Conservation (phyloP, 225 moss, liverwort and hornwort species). For the Ulota crispa region DNA sequence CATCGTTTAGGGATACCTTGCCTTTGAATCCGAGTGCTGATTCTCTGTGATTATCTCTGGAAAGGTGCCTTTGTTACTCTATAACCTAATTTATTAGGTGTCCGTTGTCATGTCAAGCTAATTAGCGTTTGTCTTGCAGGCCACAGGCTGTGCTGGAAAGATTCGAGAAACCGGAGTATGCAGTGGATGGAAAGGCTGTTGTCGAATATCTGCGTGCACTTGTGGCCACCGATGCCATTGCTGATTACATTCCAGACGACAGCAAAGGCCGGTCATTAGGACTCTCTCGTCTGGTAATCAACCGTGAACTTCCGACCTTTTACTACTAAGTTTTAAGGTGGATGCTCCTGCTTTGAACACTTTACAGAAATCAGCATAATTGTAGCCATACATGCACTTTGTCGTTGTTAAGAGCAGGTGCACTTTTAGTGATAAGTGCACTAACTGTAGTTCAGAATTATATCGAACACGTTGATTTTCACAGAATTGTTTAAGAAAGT, state of each 20-base stretch:
- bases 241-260: conserved; percentile 87
- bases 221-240: conserved; percentile 89
- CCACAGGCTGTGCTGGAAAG: conserved; percentile 97
- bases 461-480: neutral
- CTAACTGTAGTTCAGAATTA: neutral
- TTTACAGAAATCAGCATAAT: too few species aligned
- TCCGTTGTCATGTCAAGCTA: neutral
- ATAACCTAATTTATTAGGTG: neutral
- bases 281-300: conserved; percentile 75
- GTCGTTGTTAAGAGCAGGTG: too few species aligned
- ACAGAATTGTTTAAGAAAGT: neutral
- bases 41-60: neutral
- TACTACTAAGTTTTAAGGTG: neutral
- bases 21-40: neutral
- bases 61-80: neutral
- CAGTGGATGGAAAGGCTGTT: conserved; percentile 82
- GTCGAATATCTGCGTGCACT: conserved; percentile 98
- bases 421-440: too few species aligned
- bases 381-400: too few species aligned
- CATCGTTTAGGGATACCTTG: neutral
- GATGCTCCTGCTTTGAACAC: too few species aligned
- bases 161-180: conserved; percentile 95
- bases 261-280: conserved; percentile 78
- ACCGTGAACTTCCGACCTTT: neutral
- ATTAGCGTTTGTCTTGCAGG: conserved; percentile 50